Evolutionary conservation across 176 grass and related monocot genomes (phyloP), one percentile per base, ranked within the genome.

Genomic region (Phoenix roebelenii): DNA sequence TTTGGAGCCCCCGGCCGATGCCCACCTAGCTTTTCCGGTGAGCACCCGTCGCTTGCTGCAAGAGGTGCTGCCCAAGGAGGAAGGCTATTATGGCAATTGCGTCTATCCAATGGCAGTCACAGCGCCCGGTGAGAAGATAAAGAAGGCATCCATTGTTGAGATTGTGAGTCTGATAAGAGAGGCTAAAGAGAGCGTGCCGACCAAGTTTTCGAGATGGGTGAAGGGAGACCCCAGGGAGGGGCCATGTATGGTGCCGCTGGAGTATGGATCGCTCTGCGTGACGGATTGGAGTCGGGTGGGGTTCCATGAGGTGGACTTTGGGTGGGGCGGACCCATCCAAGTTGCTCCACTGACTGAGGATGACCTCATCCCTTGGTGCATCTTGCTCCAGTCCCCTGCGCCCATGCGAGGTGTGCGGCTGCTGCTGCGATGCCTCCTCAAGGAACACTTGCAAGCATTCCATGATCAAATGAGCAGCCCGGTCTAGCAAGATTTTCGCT

Each of bases 11-110:
- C 28, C 28, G 1, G 61, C 72, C 52, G 55, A 65, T 15, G 80
- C 84, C 53, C 68, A 69, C 72, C 73, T 92, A 20, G 73, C 74
- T 59, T 92, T 87, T 74, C 59, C 80, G n/a, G 83, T 80, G 24
- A 82, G 81, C 25, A 69, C 75, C 23, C 73, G 88, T 20, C 83
- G 80, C 63, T 66, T 87, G 57, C 68, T 92, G 3, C 65, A 72
- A 63, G 65, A 83, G 0, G 77, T 80, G 52, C 22, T 75, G 19
- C 48, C 72, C 14, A 15, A 5, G 20, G 52, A 23, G 1, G 51
- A 64, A 1, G 83, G 88, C 0, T 92, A 87, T 74, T 87, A 87
- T 23, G 88, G 80, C 50, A 92, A 92, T 66, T 92, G 77, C 58
- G 67, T 92, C 60, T 92, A 87, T 69, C 79, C 82, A 0, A 79